Conservation (phyloP, 2,329 filamentous ascomycete genomes). For the Talaromyces piceae region DNA sequence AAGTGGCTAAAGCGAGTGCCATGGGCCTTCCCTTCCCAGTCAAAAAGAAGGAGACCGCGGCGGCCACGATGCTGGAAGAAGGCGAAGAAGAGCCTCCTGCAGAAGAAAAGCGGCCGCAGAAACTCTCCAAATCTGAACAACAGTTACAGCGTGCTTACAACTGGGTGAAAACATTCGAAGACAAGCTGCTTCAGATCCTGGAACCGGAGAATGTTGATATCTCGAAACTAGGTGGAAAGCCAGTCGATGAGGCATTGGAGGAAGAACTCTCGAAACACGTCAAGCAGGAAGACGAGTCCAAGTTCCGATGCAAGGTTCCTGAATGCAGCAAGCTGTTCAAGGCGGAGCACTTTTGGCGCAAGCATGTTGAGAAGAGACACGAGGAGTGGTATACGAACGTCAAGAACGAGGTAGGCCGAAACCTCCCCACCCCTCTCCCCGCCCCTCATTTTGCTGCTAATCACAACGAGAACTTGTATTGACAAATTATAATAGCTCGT, state of each 20-base stretch:
- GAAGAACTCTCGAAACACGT: constrained; percentile 82
- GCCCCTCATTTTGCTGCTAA: too few relatives aligned
- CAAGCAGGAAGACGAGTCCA: constrained; percentile 96
- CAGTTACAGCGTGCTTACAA: constrained; percentile 93
- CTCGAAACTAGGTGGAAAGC: constrained; percentile 82
- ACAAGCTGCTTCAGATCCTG: constrained; percentile 87
- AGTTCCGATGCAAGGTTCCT: constrained; percentile 92
- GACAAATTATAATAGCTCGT: constrained; percentile 55
- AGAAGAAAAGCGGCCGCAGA: constrained; percentile 66
- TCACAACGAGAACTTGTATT: too few relatives aligned
- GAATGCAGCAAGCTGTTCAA: constrained; percentile 97
- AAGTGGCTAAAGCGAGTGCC: constrained; percentile 77
- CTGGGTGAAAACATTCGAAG: constrained; percentile 98
- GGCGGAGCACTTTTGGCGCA: constrained; percentile 93
- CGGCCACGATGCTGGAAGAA: constrained; percentile 38
- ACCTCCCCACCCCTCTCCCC: too few relatives aligned
- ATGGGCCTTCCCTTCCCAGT: constrained; percentile 74
- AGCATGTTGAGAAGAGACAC: constrained; percentile 96
- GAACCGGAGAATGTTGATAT: constrained; percentile 84
- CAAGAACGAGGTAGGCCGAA: constrained; percentile 68
- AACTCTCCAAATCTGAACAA: constrained; percentile 72
- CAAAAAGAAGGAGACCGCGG: constrained; percentile 61
- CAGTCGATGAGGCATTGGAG: constrained; percentile 74
- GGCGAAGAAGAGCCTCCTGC: constrained; percentile 57
- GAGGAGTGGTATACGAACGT: constrained; percentile 75